Evolutionary conservation across 495 filamentous ascomycete species (phyloP).

Genomic region (Cercophora samala): DNA sequence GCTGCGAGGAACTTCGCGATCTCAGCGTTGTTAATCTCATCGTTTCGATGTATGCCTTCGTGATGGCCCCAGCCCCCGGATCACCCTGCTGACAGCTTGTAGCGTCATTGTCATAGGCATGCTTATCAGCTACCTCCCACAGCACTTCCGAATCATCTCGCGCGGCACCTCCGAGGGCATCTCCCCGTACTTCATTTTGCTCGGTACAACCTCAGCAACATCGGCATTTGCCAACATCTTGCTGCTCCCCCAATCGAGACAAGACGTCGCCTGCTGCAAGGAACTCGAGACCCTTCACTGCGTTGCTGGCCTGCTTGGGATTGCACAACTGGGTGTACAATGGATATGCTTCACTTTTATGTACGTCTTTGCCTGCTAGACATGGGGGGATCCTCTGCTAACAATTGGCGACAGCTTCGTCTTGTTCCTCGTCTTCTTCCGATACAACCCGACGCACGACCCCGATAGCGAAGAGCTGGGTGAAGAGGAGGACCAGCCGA

Average conservation of each 20-base stretch:
- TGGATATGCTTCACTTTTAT: slow-evolving; percentile 90
- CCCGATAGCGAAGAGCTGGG: slow-evolving; percentile 32
- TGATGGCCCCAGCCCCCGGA: not conserved
- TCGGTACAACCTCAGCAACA: slow-evolving; percentile 84
- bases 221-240: slow-evolving; percentile 89
- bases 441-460: slow-evolving; percentile 57
- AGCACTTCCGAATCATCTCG: slow-evolving; percentile 85
- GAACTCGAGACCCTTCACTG: slow-evolving; percentile 78
- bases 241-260: slow-evolving; percentile 69
- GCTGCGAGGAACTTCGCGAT: slow-evolving; percentile 51
- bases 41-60: slow-evolving; percentile 54
- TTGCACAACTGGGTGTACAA: slow-evolving; percentile 84
- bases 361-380: slow-evolving; percentile 49
- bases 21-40: slow-evolving; percentile 58
- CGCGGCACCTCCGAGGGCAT: slow-evolving; percentile 91
- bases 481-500: slow-evolving; percentile 47
- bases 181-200: slow-evolving; percentile 87
- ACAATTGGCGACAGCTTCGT: slow-evolving; percentile 58
- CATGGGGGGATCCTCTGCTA: not conserved
- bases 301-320: slow-evolving; percentile 76
- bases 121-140: slow-evolving; percentile 88
- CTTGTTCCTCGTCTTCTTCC: slow-evolving; percentile 81
- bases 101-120: slow-evolving; percentile 89
- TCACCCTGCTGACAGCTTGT: slow-evolving; percentile 18
- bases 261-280: slow-evolving; percentile 79